Conservation (phyloP, 345 rosid species). For the Bruguiera sexangula region DNA sequence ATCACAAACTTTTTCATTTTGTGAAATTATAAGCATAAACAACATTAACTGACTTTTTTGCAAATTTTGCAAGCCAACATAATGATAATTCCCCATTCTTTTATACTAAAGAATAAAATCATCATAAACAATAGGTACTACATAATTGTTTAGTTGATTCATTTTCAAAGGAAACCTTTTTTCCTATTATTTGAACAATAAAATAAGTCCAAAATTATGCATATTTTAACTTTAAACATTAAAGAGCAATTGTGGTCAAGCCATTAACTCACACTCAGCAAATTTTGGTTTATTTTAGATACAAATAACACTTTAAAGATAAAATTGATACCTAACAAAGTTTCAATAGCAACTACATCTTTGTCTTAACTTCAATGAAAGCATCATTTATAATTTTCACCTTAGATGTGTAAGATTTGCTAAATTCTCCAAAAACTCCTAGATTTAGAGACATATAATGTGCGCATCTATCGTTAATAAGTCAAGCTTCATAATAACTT, state of each 20-base stretch:
- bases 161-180: not conserved
- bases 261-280: not conserved
- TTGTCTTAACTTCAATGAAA: not conserved
- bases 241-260: not conserved
- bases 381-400: not conserved
- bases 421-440: no score
- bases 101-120: not conserved
- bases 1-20: not conserved
- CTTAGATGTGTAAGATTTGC: not conserved
- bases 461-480: not conserved
- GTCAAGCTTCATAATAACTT: not conserved
- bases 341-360: not conserved
- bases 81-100: not conserved
- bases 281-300: not conserved
- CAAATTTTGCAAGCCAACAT: not conserved
- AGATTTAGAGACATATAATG: not conserved
- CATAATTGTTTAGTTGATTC: not conserved
- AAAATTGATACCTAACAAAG: not conserved
- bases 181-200: not conserved
- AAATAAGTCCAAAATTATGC: not conserved
- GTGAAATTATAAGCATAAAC: not conserved
- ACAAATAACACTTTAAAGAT: not conserved
- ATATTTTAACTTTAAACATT: not conserved
- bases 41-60: not conserved
- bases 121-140: not conserved